These are phyloP conservation scores for Primulina tabacum DNA, from an alignment of 257 asterid genomes.

Conservation along the genomic window DNA sequence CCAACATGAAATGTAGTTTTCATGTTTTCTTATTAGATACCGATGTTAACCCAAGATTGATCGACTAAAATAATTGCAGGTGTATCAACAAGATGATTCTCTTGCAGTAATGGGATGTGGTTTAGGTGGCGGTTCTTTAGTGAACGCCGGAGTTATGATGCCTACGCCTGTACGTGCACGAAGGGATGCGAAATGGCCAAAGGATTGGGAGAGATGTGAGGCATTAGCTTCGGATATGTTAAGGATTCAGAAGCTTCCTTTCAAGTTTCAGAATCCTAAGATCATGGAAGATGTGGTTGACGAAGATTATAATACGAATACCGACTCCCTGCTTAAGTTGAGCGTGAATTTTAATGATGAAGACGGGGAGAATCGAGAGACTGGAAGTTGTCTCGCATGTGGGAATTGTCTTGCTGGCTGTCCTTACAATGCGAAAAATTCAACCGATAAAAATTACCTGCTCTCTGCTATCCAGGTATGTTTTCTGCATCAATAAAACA, in stretches of 20 bases:
- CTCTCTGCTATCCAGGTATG: conserved; percentile 49
- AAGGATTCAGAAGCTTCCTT: conserved; percentile 34
- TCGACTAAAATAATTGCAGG: conserved; percentile 17
- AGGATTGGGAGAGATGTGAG: conserved; percentile 46
- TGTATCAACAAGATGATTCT: conserved; percentile 42
- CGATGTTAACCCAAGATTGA: too few relatives aligned
- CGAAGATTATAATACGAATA: conserved; percentile 24
- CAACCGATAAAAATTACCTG: conserved; percentile 50
- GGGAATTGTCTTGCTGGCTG: conserved; percentile 65
- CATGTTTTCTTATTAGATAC: too few relatives aligned
- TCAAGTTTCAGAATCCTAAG: conserved; percentile 35
- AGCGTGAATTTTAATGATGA: conserved; percentile 37
- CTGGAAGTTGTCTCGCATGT: conserved; percentile 48
- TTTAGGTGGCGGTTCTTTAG: conserved; percentile 58
- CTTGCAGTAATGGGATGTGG: conserved; percentile 51
- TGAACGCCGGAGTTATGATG: conserved; percentile 53
- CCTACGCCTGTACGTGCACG: conserved; percentile 39
- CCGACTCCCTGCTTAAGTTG: conserved; percentile 31
- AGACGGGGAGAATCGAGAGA: conserved; percentile 28
- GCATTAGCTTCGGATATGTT: conserved; percentile 50
- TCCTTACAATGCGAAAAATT: conserved; percentile 51
- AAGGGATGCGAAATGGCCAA: conserved; percentile 48
- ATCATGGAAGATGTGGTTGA: conserved; percentile 38
- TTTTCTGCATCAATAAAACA: background rate
- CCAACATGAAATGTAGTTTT: too few relatives aligned